These are phyloP conservation scores for Digitaria exilis DNA, from an alignment of 202 grass and related monocot genomes.

Conservation along the genomic window DNA sequence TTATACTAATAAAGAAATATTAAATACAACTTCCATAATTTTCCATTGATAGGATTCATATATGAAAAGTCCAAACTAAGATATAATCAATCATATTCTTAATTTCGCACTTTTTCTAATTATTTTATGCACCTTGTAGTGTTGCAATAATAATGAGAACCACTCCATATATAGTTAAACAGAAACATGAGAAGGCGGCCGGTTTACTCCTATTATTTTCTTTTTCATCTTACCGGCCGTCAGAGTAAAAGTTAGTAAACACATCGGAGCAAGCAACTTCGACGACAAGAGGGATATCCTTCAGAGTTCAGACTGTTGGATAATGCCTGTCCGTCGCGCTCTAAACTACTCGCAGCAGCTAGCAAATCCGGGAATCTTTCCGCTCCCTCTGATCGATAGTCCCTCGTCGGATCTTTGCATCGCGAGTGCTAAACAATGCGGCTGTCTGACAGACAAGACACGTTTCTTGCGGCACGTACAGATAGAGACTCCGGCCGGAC, in stretches of 20 bases:
- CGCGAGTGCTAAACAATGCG: constrained; percentile 31
- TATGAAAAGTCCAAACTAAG: not conserved
- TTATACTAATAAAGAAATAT: not conserved
- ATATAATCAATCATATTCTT: too few relatives aligned
- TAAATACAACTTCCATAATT: not conserved
- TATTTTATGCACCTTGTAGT: too few relatives aligned
- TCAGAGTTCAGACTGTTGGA: not conserved
- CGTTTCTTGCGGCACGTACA: constrained; percentile 39
- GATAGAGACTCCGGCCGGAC: not conserved
- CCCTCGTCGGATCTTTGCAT: constrained; percentile 49
- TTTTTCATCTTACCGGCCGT: not conserved
- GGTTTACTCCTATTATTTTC: too few relatives aligned
- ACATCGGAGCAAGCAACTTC: not conserved
- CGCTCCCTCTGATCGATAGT: not conserved
- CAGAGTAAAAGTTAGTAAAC: not conserved
- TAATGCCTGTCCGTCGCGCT: constrained; percentile 20
- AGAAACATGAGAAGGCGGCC: too few relatives aligned
- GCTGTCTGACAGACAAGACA: constrained; percentile 40
- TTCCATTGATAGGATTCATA: not conserved
- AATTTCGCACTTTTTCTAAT: too few relatives aligned
- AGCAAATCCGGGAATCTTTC: constrained; percentile 27
- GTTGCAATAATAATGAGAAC: not conserved
- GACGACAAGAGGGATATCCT: constrained; percentile 45
- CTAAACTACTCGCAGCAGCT: not conserved
- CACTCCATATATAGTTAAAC: not conserved